phyloP scores from a whole-genome alignment of 148 eudicot genomes.

The Pharnaceum exiguum region DNA sequence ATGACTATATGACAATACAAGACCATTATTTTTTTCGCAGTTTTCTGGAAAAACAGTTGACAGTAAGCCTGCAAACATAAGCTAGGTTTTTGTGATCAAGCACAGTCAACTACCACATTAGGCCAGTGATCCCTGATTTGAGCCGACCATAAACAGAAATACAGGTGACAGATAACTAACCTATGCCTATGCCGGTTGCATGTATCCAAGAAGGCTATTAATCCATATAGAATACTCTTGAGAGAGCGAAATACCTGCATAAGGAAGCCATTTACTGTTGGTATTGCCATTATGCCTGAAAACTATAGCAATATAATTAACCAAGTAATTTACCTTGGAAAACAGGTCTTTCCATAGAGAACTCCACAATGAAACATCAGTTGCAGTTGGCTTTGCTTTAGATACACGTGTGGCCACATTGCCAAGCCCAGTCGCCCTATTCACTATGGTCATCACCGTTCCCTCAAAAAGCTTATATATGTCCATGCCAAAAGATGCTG shows the following conservation, averaged over 20 bases:
- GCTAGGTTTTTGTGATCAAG: too few relatives aligned
- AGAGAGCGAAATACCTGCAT: constrained; percentile 78
- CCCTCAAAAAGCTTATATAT: constrained; percentile 35
- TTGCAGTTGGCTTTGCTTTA: constrained; percentile 50
- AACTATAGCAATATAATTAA: neutral
- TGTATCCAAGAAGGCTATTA: constrained; percentile 69
- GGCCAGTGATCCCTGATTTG: too few relatives aligned
- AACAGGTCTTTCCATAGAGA: constrained; percentile 85
- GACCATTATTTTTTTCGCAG: too few relatives aligned
- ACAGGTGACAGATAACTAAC: constrained; percentile 24
- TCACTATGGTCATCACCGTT: constrained; percentile 17
- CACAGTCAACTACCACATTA: too few relatives aligned
- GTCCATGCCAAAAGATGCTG: constrained; percentile 24
- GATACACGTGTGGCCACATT: constrained; percentile 26
- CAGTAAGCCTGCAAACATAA: too few relatives aligned
- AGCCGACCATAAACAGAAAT: neutral
- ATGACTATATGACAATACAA: constrained; percentile 5
- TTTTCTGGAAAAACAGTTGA: too few relatives aligned
- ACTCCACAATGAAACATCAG: constrained; percentile 69
- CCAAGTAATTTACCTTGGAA: constrained; percentile 51
- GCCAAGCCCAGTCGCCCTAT: constrained; percentile 18
- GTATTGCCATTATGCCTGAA: neutral
- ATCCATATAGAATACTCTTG: constrained; percentile 70
- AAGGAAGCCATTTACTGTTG: neutral
- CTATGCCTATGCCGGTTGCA: constrained; percentile 93